Evolutionary conservation across 371 early-diverging fungal genomes (phyloP), one percentile per base, ranked within the genome.

Genomic region (Mortierella sp.): DNA sequence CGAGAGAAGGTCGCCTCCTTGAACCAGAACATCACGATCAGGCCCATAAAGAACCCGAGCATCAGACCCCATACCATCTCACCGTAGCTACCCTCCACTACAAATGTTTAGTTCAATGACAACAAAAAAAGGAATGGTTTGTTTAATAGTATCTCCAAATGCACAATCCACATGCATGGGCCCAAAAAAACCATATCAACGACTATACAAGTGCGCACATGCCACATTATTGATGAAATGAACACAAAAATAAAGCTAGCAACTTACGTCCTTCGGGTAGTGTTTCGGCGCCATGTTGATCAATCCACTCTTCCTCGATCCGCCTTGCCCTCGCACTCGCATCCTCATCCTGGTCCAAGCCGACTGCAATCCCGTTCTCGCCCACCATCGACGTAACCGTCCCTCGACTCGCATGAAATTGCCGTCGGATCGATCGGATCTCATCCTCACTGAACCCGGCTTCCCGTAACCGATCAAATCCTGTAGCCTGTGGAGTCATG

Each of bases 251-350:
- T 41, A 50, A 48, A 45, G 22, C 2, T 5, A 53, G 29, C 24
- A 53, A 70, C 79, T 79, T 79, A 91, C 89, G 85, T 71, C 90
- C 92, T 66, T 91, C 91, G 4, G 91, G 90, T 66, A 90, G 80
- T 14, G 89, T 89, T 40, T 89, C 89, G 19, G 86, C 87, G 4
- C 90, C 87, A 75, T 90, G 81, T 47, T 77, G 90, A 40, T 94
- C 94, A 79, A 92, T 93, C 93, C 94, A 94, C 61, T 91, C 92
- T 64, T 94, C 93, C 65, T 94, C 93, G 7, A 90, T 67, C 34
- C 86, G 88, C 71, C 86, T 80, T 45, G 87, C 89, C 72, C 87
- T 86, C 55, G 80, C 90, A 40, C 70, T 74, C 8, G 77, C 66
- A 63, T 87, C 85, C 50, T 72, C 73, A 26, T 87, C 89, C 39